Conservation (phyloP, 345 rosid genomes). For the Melaleuca alternifolia region DNA sequence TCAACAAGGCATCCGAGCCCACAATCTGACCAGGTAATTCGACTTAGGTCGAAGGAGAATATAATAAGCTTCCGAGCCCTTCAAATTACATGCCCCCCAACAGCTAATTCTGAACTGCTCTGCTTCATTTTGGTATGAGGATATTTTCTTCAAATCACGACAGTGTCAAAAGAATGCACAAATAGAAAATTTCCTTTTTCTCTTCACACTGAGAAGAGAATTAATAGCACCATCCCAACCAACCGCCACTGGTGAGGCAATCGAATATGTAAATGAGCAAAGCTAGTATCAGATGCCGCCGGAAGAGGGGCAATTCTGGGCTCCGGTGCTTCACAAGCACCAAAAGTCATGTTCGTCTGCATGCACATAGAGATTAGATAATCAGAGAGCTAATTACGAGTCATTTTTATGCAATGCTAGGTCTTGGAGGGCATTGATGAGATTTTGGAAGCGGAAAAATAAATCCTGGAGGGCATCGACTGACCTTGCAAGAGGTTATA, state of each 20-base stretch:
- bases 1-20: background rate
- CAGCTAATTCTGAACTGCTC: background rate
- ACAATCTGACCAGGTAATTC: background rate
- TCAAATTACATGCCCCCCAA: background rate
- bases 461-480: background rate
- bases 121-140: background rate
- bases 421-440: too few relatives aligned
- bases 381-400: background rate
- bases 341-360: conserved; percentile 43
- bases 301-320: conserved; percentile 8
- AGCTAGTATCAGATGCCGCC: conserved; percentile 15
- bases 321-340: conserved; percentile 23
- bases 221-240: conserved; percentile 1
- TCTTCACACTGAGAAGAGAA: conserved; percentile 1
- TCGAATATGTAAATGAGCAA: conserved; percentile 5
- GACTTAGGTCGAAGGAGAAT: background rate
- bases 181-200: background rate
- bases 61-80: background rate
- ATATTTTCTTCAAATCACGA: background rate
- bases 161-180: background rate
- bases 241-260: conserved; percentile 2
- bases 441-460: background rate
- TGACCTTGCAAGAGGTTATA: conserved; percentile 60
- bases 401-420: background rate
- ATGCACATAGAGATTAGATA: background rate